Evolutionary conservation across 257 asterid genomes (phyloP).

Genomic region (Salvia splendens): DNA sequence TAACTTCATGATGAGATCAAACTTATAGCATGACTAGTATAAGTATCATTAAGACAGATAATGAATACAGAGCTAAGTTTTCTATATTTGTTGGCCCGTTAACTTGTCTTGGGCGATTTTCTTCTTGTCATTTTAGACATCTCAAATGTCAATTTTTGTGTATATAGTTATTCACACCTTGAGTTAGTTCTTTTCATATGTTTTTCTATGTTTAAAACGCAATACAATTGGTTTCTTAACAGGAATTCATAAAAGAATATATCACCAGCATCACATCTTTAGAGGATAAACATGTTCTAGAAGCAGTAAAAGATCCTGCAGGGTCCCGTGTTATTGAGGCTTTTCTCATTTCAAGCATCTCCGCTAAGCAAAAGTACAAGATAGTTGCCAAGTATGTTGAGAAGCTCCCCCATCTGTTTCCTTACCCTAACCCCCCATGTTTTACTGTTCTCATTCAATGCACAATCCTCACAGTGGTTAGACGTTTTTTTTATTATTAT

Average conservation of each 20-base stretch:
- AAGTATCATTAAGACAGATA: background rate
- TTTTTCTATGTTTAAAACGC: conserved; percentile 12
- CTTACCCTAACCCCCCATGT: conserved; percentile 18
- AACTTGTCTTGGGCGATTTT: conserved; percentile 1
- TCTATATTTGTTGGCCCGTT: background rate
- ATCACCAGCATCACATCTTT: conserved; percentile 69
- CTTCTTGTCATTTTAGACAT: background rate
- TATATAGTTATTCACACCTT: conserved; percentile 5
- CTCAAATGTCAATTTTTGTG: background rate
- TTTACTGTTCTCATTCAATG: background rate
- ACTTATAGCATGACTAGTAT: background rate
- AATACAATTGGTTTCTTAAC: conserved; percentile 22
- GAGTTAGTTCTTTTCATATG: conserved; percentile 5
- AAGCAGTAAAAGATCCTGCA: conserved; percentile 70
- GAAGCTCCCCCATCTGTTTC: conserved; percentile 24
- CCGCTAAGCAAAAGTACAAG: conserved; percentile 76
- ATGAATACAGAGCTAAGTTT: conserved; percentile 10
- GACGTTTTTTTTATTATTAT: background rate
- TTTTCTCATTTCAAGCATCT: conserved; percentile 69
- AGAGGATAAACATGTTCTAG: conserved; percentile 64
- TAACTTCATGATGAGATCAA: background rate
- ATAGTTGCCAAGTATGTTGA: conserved; percentile 66
- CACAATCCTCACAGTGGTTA: background rate
- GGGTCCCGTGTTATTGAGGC: conserved; percentile 94
- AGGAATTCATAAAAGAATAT: conserved; percentile 71